Conservation (phyloP, 192 early-diverging fungal genomes). For the Backusella westeae region DNA sequence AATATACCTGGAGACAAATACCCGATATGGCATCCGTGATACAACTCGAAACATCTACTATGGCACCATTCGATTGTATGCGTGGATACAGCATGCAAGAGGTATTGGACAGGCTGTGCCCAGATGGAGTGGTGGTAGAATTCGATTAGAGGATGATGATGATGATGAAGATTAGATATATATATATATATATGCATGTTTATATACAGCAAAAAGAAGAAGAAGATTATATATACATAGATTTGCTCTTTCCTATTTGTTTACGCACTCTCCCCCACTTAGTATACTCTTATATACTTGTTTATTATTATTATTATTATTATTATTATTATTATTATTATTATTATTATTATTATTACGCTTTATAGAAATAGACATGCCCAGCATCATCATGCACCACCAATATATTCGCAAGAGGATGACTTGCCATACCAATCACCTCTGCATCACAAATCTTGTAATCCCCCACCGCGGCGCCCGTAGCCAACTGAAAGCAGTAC, state of each 20-base stretch:
- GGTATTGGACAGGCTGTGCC: conserved; percentile 33
- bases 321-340: not conserved
- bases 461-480: conserved; percentile 47
- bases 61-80: conserved; percentile 4
- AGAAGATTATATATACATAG: not conserved
- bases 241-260: not conserved
- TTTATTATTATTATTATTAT: not conserved
- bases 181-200: not conserved
- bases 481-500: conserved; percentile 66
- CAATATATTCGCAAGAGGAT: conserved; percentile 84
- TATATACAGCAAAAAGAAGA: not conserved
- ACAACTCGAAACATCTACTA: conserved; percentile 7
- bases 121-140: conserved; percentile 35
- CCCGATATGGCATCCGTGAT: conserved; percentile 31
- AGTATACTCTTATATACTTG: not conserved
- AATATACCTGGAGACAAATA: conserved; percentile 37
- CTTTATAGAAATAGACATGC: conserved; percentile 58
- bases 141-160: conserved; percentile 28
- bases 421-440: conserved; percentile 73
- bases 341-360: conserved; percentile 29
- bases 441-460: conserved; percentile 61
- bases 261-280: not conserved
- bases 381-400: conserved; percentile 69
- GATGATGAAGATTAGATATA: conserved; percentile 5
- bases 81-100: conserved; percentile 28